Base-by-base conservation (phyloP, 2,329 filamentous ascomycete species). In the Arachnomyces sp. region DNA sequence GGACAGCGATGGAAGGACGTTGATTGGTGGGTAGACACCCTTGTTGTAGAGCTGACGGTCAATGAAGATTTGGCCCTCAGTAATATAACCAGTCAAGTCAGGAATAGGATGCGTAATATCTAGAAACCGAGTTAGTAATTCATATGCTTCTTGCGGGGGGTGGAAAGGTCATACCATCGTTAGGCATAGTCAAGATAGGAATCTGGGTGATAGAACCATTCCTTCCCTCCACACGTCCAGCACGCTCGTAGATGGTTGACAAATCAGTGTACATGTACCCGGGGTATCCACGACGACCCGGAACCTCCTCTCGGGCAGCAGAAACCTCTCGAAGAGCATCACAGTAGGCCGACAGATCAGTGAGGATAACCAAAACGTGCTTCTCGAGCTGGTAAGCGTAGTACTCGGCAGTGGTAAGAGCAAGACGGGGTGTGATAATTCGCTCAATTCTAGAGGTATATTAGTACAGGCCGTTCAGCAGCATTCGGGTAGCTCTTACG, bases 251-350 rank as follows among this genome's bases (percentile, higher is more conserved):
- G 58, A 98, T 95, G 60, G 92, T 98, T 44, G 92, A 95, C 81
- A 98, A 84, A 79, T 98, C 93, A 54, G 92, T 98, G 76, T 98
- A 98, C 92, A 98, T 98, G 77, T 98, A 98, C 85, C 92, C 92
- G 39, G 92, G 92, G 73, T 92, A 98, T 77, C 92, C 92, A 81
- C 92, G 90, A 66, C 92, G 90, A 76, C 92, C 92, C 31, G 92
- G 92, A 32, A 98, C 92, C 81, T 98, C 92, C 76, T 98, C 92
- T 72, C 92, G 81, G 39, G 92, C 92, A 40, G 92, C 90, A 11
- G 92, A 98, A 37, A 98, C 92, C 70, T 98, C 92, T 78, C 92
- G 92, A 50, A 98, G 82, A 51, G 92, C 93, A 66, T 98, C 92
- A 66, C 93, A 98, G 76, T 98, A 98, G 36, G 92, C 88, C 1